A percentile compares a stretch with the other conserved stretches of the same genome.
Conservation (phyloP, 345 rosid species). For the Durio zibethinus region DNA sequence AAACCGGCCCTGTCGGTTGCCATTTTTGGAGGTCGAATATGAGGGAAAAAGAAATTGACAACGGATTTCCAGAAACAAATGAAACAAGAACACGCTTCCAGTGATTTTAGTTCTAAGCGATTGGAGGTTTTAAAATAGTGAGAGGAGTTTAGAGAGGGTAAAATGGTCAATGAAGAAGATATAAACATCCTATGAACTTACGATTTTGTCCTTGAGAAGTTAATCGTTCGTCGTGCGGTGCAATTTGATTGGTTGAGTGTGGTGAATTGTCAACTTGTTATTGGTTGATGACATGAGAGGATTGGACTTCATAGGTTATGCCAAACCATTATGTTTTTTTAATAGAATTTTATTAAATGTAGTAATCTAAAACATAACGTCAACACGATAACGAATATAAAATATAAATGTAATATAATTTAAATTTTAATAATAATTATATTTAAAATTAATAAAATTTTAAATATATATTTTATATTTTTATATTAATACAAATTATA, state of each 20-base stretch:
- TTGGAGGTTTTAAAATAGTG: background rate
- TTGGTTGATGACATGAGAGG: background rate
- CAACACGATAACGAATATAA: too few species aligned
- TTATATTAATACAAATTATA: too few species aligned
- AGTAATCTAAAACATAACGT: too few species aligned
- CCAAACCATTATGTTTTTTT: too few species aligned
- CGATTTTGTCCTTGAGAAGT: background rate
- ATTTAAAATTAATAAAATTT: too few species aligned
- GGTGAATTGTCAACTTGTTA: background rate
- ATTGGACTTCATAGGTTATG: too few species aligned
- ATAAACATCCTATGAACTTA: background rate
- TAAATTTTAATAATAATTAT: too few species aligned
- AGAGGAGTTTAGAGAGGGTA: background rate
- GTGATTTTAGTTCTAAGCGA: background rate
- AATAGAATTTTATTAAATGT: too few species aligned
- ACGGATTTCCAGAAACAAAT: too few species aligned
- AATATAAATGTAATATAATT: too few species aligned
- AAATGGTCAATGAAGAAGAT: background rate
- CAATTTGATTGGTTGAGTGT: background rate
- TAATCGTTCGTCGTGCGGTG: slow-evolving; percentile 3
- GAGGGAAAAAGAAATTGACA: background rate
- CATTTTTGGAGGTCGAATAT: slow-evolving; percentile 15
- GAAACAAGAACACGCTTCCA: too few species aligned
- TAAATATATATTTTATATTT: too few species aligned
- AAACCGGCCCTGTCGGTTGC: slow-evolving; percentile 41